Conservation (phyloP, 2,329 filamentous ascomycete species). For the Delphinella strobiligena region DNA sequence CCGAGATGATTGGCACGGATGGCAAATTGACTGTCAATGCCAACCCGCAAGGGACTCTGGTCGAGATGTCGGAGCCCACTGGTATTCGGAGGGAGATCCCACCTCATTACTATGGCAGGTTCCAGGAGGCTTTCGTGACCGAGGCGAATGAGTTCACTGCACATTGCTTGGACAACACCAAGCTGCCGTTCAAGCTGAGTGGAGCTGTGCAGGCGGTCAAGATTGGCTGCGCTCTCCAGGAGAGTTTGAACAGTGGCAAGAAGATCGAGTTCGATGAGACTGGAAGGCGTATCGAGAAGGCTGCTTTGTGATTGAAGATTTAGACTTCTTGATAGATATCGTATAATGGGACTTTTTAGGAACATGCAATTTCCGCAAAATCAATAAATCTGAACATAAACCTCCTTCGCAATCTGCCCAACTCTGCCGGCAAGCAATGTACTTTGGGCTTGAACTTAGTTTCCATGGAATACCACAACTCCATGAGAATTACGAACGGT, state of each 20-base stretch:
- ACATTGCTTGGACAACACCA: conserved; percentile 42
- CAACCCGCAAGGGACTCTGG: conserved; percentile 42
- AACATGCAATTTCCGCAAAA: no score
- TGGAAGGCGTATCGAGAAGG: conserved; percentile 33
- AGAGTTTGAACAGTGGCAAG: conserved; percentile 30
- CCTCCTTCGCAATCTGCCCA: no score
- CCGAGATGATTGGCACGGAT: conserved; percentile 30
- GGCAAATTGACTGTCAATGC: conserved; percentile 37
- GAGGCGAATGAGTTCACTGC: conserved; percentile 54
- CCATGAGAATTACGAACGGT: no score
- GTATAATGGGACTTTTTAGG: no score
- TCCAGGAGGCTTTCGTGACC: conserved; percentile 50
- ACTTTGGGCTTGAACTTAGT: no score
- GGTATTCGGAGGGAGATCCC: conserved; percentile 50
- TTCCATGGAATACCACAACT: no score
- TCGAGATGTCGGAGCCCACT: conserved; percentile 41
- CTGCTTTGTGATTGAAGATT: conserved; percentile 9
- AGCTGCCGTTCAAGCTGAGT: conserved; percentile 43
- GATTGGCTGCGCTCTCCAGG: conserved; percentile 43
- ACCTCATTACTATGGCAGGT: conserved; percentile 49
- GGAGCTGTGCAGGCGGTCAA: conserved; percentile 47
- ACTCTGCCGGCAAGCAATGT: no score
- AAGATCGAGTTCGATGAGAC: conserved; percentile 44
- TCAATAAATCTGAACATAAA: no score
- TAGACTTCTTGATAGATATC: not conserved